These are phyloP conservation scores for Fusarium tuaranense DNA, from an alignment of 2,329 filamentous ascomycete genomes.

Conservation along the genomic window DNA sequence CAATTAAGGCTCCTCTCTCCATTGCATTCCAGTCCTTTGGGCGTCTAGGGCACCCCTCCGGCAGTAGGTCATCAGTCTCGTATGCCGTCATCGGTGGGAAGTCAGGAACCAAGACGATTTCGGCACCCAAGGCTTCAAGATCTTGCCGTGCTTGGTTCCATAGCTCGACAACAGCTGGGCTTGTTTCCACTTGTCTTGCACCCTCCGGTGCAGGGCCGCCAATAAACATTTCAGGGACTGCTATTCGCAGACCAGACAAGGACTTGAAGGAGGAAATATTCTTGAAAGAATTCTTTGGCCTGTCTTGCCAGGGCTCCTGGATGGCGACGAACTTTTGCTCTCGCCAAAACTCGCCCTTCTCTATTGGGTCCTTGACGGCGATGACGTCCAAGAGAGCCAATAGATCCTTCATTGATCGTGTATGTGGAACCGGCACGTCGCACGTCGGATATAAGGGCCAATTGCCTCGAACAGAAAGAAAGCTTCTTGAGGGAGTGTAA, in stretches of 20 bases:
- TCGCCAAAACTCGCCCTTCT: background rate
- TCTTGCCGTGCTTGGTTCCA: slow-evolving; percentile 1
- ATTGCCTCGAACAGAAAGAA: slow-evolving; percentile 63
- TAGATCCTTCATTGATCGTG: slow-evolving; percentile 62
- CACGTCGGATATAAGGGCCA: slow-evolving; percentile 68
- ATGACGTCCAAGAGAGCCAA: slow-evolving; percentile 61
- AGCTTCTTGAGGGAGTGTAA: slow-evolving; percentile 66
- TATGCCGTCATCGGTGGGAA: slow-evolving; percentile 60
- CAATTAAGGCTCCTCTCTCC: slow-evolving; percentile 26
- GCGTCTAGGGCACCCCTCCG: slow-evolving; percentile 34
- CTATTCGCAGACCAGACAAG: background rate
- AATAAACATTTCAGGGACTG: background rate
- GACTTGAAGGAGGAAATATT: background rate
- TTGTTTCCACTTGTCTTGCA: slow-evolving; percentile 37
- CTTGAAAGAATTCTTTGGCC: background rate
- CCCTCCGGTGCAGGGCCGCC: background rate
- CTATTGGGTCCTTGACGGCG: background rate
- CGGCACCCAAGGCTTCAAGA: slow-evolving; percentile 6
- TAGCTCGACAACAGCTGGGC: background rate
- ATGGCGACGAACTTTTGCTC: background rate
- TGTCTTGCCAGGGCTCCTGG: background rate
- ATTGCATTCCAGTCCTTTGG: slow-evolving; percentile 59
- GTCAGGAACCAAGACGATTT: slow-evolving; percentile 41
- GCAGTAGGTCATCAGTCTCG: slow-evolving; percentile 57
- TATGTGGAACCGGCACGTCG: slow-evolving; percentile 65